phyloP scores from a whole-genome alignment of 345 rosid genomes.

The Arabidopsis suecica region DNA sequence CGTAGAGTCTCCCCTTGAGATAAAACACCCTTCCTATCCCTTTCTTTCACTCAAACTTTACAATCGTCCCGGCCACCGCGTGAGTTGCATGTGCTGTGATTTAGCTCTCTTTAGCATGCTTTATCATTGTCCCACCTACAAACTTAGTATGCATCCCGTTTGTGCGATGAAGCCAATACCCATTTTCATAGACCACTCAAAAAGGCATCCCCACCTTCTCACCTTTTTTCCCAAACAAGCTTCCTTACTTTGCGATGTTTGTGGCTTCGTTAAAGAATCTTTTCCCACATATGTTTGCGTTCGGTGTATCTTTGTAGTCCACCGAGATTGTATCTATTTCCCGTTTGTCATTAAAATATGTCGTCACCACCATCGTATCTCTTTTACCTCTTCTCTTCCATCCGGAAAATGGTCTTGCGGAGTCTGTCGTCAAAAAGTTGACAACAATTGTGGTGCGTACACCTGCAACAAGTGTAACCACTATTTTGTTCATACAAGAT shows the following conservation, averaged over 20 bases:
- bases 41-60: conserved; percentile 1
- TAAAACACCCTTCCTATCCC: too few species aligned
- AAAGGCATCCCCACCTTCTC: conserved; percentile 17
- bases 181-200: background rate
- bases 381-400: conserved; percentile 7
- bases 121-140: conserved; percentile 9
- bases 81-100: background rate
- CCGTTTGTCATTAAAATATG: conserved; percentile 6
- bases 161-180: background rate
- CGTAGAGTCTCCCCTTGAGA: too few species aligned
- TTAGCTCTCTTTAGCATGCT: background rate
- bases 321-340: conserved; percentile 6
- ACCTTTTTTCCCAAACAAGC: conserved; percentile 1
- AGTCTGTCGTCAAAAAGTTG: background rate
- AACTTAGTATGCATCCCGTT: background rate
- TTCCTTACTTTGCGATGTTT: conserved; percentile 4
- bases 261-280: background rate
- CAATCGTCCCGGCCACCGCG: background rate
- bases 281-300: background rate
- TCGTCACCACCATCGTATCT: conserved; percentile 24
- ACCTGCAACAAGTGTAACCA: conserved; percentile 15
- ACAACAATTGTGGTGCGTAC: conserved; percentile 10
- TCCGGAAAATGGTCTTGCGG: background rate
- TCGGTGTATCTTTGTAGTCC: conserved; percentile 3
- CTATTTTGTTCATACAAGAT: conserved; percentile 33